Evolutionary conservation across 805 yeast species (phyloP).

Genomic region (Sugiyamaella floridensis): DNA sequence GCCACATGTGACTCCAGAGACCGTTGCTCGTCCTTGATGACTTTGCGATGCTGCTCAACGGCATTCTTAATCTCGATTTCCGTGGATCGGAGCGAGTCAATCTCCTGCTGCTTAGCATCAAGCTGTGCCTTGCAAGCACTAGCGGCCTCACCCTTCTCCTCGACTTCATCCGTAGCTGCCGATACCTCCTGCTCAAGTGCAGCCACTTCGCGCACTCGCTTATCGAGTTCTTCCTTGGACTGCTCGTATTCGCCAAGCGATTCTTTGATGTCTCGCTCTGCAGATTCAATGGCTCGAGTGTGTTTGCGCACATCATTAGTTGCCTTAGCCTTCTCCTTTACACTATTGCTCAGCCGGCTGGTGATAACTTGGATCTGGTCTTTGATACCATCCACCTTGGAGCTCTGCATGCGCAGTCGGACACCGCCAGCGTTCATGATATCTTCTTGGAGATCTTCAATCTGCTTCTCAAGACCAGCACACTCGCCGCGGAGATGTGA

Average conservation of each 20-base stretch:
- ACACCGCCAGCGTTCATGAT: conserved; percentile 92
- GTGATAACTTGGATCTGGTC: conserved; percentile 57
- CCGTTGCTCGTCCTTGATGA: conserved; percentile 33
- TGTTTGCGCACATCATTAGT: conserved; percentile 57
- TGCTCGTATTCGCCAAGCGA: conserved; percentile 32
- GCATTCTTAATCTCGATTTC: conserved; percentile 63
- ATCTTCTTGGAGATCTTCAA: conserved; percentile 58
- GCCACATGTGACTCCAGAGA: not conserved
- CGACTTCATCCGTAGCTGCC: conserved; percentile 17
- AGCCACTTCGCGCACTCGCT: conserved; percentile 14
- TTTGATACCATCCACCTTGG: conserved; percentile 69
- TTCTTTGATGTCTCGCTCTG: conserved; percentile 44
- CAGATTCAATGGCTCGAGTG: conserved; percentile 40
- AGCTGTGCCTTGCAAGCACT: conserved; percentile 33
- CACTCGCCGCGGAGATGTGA: conserved; percentile 46
- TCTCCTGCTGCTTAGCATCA: conserved; percentile 36
- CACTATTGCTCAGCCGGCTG: conserved; percentile 52
- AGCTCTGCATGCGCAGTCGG: conserved; percentile 65
- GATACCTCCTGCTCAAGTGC: conserved; percentile 16
- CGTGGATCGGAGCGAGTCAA: conserved; percentile 52
- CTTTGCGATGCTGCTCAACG: conserved; percentile 48
- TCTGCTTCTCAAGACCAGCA: conserved; percentile 46
- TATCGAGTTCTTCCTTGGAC: conserved; percentile 32
- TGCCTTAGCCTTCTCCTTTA: conserved; percentile 49
- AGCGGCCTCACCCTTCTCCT: conserved; percentile 27